Percentiles rank a stretch among this genome's conserved stretches.
These are phyloP conservation scores for Lenzites betulinus DNA, from an alignment of 768 basidiomycete genomes.

Conservation along the genomic window DNA sequence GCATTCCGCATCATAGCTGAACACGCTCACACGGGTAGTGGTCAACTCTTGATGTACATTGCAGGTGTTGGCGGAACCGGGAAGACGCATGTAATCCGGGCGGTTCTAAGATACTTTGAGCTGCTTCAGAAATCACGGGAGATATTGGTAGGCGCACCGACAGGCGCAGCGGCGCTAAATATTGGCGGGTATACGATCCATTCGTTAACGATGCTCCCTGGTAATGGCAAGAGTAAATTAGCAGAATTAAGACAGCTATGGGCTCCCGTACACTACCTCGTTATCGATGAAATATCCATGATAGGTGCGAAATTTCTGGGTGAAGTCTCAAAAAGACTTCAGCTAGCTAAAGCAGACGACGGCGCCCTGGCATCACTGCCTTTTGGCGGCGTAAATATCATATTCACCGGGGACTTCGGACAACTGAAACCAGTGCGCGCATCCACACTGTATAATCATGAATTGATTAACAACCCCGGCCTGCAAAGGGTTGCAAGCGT, in stretches of 20 bases:
- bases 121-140: not conserved
- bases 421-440: constrained; percentile 31
- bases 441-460: constrained; percentile 23
- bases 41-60: constrained; percentile 32
- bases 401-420: constrained; percentile 35
- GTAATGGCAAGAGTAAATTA: constrained; percentile 3
- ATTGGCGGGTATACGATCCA: constrained; percentile 34
- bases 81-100: constrained; percentile 33
- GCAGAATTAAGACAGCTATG: constrained; percentile 17
- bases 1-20: constrained; percentile 20
- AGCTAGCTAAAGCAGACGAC: constrained; percentile 24
- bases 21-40: not conserved
- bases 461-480: not conserved
- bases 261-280: constrained; percentile 21
- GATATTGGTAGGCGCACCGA: constrained; percentile 28
- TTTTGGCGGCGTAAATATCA: too few species aligned
- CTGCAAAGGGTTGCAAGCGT: not conserved
- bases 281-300: constrained; percentile 30
- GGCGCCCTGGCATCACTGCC: constrained; percentile 3
- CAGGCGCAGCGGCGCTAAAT: constrained; percentile 37
- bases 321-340: constrained; percentile 24
- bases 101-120: constrained; percentile 24
- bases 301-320: constrained; percentile 25
- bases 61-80: constrained; percentile 35
- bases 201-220: constrained; percentile 26